Evolutionary conservation across 179 eudicot genomes (phyloP).

Genomic region (Sideroxylon spinosum): DNA sequence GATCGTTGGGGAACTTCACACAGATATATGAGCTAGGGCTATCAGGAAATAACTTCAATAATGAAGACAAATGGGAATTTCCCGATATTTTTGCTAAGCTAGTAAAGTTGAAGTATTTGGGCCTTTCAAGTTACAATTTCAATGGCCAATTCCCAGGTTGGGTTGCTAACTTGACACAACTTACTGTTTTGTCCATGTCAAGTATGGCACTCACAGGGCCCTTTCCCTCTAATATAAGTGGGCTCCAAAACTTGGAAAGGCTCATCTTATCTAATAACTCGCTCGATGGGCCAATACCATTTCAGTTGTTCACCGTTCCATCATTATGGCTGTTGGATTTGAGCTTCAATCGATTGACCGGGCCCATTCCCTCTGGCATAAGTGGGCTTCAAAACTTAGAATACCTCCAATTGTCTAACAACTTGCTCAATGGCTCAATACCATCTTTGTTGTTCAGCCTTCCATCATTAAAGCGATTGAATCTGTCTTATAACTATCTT

Average conservation of each 20-base stretch:
- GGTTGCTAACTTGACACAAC: neutral
- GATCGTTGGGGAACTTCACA: constrained; percentile 14
- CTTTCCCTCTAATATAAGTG: neutral
- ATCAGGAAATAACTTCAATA: neutral
- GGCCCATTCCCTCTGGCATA: neutral
- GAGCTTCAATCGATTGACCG: constrained; percentile 16
- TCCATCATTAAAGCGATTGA: no score
- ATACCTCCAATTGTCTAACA: neutral
- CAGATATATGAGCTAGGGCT: neutral
- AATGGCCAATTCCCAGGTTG: constrained; percentile 3
- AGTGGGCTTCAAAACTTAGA: neutral
- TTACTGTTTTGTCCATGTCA: neutral
- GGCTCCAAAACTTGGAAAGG: neutral
- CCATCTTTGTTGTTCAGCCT: neutral
- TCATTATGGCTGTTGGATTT: neutral
- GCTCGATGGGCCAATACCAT: constrained; percentile 8
- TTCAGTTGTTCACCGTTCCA: constrained; percentile 11
- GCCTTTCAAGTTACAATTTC: constrained; percentile 23
- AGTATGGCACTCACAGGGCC: constrained; percentile 2
- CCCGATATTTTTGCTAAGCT: constrained; percentile 5
- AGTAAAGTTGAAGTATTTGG: neutral
- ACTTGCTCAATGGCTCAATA: neutral
- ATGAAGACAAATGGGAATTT: constrained; percentile 1
- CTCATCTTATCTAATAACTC: neutral
- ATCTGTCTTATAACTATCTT: constrained; percentile 22